Base-by-base conservation (phyloP, 2,329 filamentous ascomycete genomes). In the Cordyceps militaris region DNA sequence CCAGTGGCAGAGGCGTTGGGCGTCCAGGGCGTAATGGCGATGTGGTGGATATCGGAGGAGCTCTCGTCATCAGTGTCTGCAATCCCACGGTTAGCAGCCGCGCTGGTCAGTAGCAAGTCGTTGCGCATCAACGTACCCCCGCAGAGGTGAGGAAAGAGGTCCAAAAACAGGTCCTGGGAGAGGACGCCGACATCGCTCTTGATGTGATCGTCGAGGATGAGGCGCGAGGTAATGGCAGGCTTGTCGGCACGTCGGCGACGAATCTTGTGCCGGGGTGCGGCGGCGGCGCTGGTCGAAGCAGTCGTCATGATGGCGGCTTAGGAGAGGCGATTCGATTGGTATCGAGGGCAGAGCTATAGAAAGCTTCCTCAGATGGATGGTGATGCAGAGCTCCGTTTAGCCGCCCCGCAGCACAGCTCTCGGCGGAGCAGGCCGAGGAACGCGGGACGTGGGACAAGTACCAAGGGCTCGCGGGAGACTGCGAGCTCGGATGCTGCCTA, bases 111-210 rank as follows among this genome's bases (percentile, higher is more conserved):
- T 4, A 44, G 26, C 28, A n/a, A 19, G 21, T 13, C 28, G 13
- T 23, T 42, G 26, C 30, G 38, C 5, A 34, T 28, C 34, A 24
- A 77, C 81, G 71, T 70, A 85, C 81, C 71, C 67, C 76, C 66
- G 63, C 73, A 72, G 64, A 80, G 67, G 65, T 83, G 75, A 61
- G 89, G 85, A 73, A 95, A 91, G 53, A 97, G 80, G 67, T 95
- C 88, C 48, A 81, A 78, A 66, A 92, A 91, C 53, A 99, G 79
- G 71, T 96, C 91, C 66, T 91, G 87, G 13, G 93, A 96, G 55
- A 97, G 73, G 62, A 94, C 82, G 62, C 91, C 94, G 61, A 92
- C 81, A 68, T 96, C 90, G 55, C 89, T 90, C 73, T 87, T 89
- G 66, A 96, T 79, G 70, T 88, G 87, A 68, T 91, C 88, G 71